phyloP scores from a whole-genome alignment of 345 rosid genomes.

The Pugionium dolabratum region DNA sequence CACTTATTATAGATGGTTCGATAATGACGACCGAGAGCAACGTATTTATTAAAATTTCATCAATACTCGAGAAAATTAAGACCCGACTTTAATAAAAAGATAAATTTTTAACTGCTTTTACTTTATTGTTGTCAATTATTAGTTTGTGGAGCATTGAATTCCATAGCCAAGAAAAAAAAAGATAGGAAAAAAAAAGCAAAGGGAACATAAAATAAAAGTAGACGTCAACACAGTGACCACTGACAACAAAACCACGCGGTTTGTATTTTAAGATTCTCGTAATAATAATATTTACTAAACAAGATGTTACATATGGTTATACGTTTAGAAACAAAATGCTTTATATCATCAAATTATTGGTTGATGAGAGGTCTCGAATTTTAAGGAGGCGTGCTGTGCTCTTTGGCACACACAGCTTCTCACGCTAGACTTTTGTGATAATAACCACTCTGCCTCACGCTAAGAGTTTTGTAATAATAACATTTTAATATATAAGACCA shows the following conservation, averaged over 20 bases:
- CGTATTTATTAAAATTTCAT: too few species aligned
- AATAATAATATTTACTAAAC: slow-evolving; percentile 1
- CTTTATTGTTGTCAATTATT: too few species aligned
- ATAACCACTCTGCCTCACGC: too few species aligned
- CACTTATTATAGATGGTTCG: too few species aligned
- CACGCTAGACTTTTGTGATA: background rate
- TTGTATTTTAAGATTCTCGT: slow-evolving; percentile 11
- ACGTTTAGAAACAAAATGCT: background rate
- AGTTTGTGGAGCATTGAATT: background rate
- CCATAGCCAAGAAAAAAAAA: background rate
- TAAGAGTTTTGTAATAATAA: background rate
- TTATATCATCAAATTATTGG: background rate
- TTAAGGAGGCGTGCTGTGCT: background rate
- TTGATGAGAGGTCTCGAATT: background rate
- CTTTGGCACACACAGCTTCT: background rate
- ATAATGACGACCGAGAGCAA: too few species aligned
- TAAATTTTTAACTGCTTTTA: too few species aligned
- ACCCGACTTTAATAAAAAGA: too few species aligned
- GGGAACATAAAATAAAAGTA: slow-evolving; percentile 17
- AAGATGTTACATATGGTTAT: slow-evolving; percentile 11
- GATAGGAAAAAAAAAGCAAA: slow-evolving; percentile 22
- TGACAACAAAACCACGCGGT: slow-evolving; percentile 37
- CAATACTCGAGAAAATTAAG: too few species aligned
- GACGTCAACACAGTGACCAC: slow-evolving; percentile 16
- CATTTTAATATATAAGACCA: background rate